These are phyloP conservation scores for Vachellia collinsii DNA, from an alignment of 306 rosid species.

Conservation along the genomic window DNA sequence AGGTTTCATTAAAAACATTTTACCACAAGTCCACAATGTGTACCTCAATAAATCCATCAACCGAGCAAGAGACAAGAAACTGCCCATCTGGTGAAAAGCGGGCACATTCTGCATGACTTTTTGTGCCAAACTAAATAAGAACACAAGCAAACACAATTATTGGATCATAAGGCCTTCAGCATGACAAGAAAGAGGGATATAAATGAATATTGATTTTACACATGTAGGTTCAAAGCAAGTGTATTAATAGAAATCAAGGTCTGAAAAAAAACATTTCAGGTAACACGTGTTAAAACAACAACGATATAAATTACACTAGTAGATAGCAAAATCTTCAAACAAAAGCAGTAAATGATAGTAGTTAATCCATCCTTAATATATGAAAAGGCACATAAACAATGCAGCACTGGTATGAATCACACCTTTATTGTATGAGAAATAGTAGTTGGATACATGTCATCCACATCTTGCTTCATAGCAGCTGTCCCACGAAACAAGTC, in stretches of 20 bases:
- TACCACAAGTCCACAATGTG: conserved; percentile 17
- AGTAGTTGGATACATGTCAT: conserved; percentile 88
- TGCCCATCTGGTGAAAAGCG: conserved; percentile 98
- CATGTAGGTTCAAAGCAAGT: background rate
- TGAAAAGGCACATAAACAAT: conserved; percentile 19
- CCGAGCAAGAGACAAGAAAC: conserved; percentile 91
- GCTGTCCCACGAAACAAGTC: conserved; percentile 98
- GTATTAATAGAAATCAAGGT: background rate
- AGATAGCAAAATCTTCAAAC: conserved; percentile 2
- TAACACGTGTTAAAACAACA: background rate
- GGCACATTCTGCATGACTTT: conserved; percentile 97
- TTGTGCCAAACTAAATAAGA: conserved; percentile 78
- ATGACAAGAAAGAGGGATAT: background rate
- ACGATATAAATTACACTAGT: background rate
- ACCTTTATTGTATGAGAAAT: conserved; percentile 97
- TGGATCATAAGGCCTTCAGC: conserved; percentile 21
- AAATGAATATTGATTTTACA: background rate
- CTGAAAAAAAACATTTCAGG: background rate
- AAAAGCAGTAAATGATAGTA: background rate
- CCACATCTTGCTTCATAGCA: conserved; percentile 99
- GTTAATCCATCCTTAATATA: conserved; percentile 15
- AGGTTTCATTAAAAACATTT: conserved; percentile 23
- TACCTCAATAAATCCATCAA: conserved; percentile 99
- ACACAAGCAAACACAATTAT: conserved; percentile 29
- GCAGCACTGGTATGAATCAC: conserved; percentile 28